Percentiles rank a stretch among this genome's conserved stretches.
Conservation (phyloP, 345 rosid species). For the Corymbia maculata region DNA sequence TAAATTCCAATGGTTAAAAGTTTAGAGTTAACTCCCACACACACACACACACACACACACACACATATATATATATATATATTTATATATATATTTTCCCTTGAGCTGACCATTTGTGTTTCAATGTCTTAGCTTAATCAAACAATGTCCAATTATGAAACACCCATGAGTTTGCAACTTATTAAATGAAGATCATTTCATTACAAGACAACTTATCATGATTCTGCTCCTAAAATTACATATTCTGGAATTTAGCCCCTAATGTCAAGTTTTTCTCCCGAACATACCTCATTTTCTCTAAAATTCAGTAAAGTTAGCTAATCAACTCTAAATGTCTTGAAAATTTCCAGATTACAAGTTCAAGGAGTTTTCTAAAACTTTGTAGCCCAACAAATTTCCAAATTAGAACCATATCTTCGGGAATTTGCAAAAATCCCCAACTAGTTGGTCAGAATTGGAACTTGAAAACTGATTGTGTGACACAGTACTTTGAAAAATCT, state of each 20-base stretch:
- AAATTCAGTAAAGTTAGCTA: rapidly evolving
- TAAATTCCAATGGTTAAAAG: too few species aligned
- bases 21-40: background rate
- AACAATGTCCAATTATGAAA: background rate
- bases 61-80: too few species aligned
- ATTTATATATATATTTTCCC: too few species aligned
- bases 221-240: background rate
- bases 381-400: background rate
- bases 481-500: too few species aligned
- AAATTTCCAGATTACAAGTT: background rate
- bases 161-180: rapidly evolving
- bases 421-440: too few species aligned
- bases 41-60: too few species aligned
- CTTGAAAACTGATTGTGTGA: too few species aligned
- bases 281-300: background rate
- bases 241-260: background rate
- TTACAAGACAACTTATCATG: too few species aligned
- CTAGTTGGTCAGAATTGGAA: too few species aligned
- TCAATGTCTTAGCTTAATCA: background rate
- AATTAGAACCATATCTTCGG: too few species aligned
- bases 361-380: background rate
- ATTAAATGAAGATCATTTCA: too few species aligned
- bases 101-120: background rate
- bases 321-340: background rate
- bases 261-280: background rate